Evolutionary conservation across 768 basidiomycete species (phyloP).

Genomic region (Rhodotorula babjevae): DNA sequence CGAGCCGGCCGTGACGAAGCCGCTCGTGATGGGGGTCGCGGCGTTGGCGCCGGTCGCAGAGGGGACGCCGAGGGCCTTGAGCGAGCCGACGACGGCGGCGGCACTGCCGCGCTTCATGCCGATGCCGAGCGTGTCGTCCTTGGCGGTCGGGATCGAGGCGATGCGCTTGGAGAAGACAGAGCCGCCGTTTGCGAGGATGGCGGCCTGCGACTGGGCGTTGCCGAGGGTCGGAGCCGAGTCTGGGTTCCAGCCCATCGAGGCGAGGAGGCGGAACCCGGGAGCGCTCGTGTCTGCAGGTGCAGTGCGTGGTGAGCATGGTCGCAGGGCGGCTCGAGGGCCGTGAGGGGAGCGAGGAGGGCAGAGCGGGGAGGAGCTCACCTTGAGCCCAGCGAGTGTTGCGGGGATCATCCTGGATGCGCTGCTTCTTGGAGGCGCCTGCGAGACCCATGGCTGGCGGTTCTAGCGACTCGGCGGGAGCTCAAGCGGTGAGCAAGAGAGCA

Average conservation of each 20-base stretch:
- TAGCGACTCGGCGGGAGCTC: too few species aligned
- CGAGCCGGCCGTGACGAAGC: constrained; percentile 34
- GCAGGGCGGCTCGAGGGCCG: too few species aligned
- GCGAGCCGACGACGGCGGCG: constrained; percentile 23
- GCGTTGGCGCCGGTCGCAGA: not conserved
- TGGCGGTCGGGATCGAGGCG: constrained; percentile 39
- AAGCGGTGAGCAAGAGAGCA: not conserved
- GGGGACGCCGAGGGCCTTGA: constrained; percentile 32
- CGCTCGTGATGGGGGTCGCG: not conserved
- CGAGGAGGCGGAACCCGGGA: constrained; percentile 39
- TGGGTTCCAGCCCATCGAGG: constrained; percentile 42
- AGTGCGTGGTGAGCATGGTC: not conserved
- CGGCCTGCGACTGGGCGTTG: constrained; percentile 23
- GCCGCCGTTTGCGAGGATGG: constrained; percentile 33
- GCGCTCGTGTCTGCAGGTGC: constrained; percentile 27
- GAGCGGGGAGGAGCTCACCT: not conserved
- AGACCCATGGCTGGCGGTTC: constrained; percentile 21
- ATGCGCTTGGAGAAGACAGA: constrained; percentile 26
- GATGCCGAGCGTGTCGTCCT: constrained; percentile 40
- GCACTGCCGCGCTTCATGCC: constrained; percentile 35
- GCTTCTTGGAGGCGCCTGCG: constrained; percentile 32
- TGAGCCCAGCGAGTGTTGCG: constrained; percentile 36
- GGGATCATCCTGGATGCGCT: constrained; percentile 39
- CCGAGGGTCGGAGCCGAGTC: constrained; percentile 19
- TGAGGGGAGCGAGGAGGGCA: not conserved